phyloP scores from a whole-genome alignment of 1,284 basidiomycete species.

The Cutaneotrichosporon sp. region DNA sequence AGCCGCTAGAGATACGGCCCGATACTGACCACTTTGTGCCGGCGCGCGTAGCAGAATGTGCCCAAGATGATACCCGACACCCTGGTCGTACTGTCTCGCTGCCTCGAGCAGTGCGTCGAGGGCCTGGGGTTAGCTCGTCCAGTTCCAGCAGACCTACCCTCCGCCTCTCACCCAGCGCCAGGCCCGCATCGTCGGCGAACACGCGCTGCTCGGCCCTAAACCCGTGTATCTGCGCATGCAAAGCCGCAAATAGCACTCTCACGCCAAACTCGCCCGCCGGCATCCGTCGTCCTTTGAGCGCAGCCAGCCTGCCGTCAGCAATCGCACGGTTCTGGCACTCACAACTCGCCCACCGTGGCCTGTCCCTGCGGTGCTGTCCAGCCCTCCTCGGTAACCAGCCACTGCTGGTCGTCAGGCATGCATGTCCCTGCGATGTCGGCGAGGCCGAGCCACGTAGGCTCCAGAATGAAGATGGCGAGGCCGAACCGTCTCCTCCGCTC shows the following conservation, averaged over 20 bases:
- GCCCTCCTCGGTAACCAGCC: neutral
- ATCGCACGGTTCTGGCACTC: neutral
- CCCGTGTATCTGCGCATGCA: neutral
- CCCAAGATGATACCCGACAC: neutral
- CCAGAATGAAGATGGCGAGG: neutral
- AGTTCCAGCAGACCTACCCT: neutral
- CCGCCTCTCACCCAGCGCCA: neutral
- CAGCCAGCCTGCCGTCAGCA: neutral
- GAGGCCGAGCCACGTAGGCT: neutral
- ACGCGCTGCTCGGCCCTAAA: neutral
- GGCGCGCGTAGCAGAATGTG: neutral
- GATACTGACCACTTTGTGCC: neutral
- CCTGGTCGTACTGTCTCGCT: neutral
- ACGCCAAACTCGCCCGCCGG: neutral
- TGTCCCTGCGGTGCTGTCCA: neutral
- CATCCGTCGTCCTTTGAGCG: neutral
- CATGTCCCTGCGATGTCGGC: neutral
- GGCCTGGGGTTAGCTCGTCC: neutral
- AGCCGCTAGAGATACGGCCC: neutral
- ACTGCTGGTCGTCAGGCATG: neutral
- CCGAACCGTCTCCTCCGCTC: neutral
- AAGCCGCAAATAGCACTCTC: neutral
- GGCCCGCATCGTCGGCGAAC: neutral
- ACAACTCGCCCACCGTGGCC: neutral
- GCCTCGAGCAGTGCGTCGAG: neutral